Conservation (phyloP, 495 filamentous ascomycete species). For the Penicillium canescens region DNA sequence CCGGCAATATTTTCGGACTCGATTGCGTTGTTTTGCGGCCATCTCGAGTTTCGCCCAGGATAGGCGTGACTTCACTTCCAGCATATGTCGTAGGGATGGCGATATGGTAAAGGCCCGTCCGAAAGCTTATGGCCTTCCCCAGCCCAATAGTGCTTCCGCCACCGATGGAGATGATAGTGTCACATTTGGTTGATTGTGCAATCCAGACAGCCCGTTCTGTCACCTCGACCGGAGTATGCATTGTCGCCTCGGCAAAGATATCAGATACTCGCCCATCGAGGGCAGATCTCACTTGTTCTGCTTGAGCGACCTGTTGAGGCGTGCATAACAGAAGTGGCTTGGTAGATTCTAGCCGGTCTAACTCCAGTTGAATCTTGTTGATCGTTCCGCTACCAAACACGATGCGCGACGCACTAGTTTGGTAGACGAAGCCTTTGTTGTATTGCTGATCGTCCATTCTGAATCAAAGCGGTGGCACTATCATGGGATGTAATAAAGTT, state of each 20-base stretch:
- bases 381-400: conserved; percentile 66
- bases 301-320: conserved; percentile 54
- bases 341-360: conserved; percentile 52
- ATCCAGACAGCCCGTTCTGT: conserved; percentile 61
- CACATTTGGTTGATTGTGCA: conserved; percentile 46
- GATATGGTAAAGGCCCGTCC: conserved; percentile 63
- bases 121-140: conserved; percentile 65
- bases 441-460: too few relatives aligned
- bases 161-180: conserved; percentile 60
- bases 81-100: conserved; percentile 73
- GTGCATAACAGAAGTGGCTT: conserved; percentile 60
- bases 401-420: too few relatives aligned
- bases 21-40: conserved; percentile 63
- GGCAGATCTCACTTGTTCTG: conserved; percentile 47
- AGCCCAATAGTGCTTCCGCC: conserved; percentile 67
- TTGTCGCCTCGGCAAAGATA: conserved; percentile 62
- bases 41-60: conserved; percentile 64
- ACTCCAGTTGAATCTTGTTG: conserved; percentile 58
- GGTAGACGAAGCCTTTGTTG: too few relatives aligned
- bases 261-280: conserved; percentile 54
- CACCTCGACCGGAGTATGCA: conserved; percentile 66
- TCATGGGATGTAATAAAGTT: too few relatives aligned
- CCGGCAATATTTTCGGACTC: conserved; percentile 64
- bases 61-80: conserved; percentile 69
- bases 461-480: too few relatives aligned